Evolutionary conservation across 805 yeast genomes (phyloP).

Genomic region (Cyberlindnera xylosilytica): DNA sequence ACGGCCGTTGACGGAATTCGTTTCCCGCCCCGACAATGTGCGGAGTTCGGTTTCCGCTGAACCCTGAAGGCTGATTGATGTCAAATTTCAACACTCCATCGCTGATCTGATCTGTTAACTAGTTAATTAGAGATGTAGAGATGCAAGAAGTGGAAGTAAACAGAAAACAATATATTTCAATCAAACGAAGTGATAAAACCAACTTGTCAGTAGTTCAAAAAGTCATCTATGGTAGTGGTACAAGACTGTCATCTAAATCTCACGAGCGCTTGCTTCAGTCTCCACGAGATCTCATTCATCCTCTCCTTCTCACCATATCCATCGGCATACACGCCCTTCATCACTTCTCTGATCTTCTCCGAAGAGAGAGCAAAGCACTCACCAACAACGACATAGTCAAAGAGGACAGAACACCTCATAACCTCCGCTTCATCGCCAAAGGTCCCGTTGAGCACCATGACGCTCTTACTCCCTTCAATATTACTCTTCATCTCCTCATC

Average conservation of each 20-base stretch:
- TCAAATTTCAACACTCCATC: no score
- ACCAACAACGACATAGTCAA: slow-evolving; percentile 14
- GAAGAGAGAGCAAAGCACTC: slow-evolving; percentile 10
- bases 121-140: no score
- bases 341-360: slow-evolving; percentile 8
- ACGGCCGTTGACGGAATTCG: no score
- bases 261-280: slow-evolving; percentile 10
- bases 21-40: slow-evolving; percentile 8
- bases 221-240: no score
- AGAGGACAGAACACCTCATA: slow-evolving; percentile 21
- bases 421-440: slow-evolving; percentile 29
- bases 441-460: slow-evolving; percentile 20
- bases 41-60: slow-evolving; percentile 2
- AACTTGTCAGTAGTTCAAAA: no score
- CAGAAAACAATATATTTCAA: no score
- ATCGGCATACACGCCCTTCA: slow-evolving; percentile 17
- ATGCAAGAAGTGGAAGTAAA: no score
- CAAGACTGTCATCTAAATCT: slow-evolving; percentile 3
- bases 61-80: no score
- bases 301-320: slow-evolving; percentile 11
- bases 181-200: no score
- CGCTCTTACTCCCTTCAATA: slow-evolving; percentile 26
- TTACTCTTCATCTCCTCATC: slow-evolving; percentile 11
- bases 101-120: no score
- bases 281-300: slow-evolving; percentile 13